Base-by-base conservation (phyloP, 164 flowering plant species). In the Brasenia schreberi region DNA sequence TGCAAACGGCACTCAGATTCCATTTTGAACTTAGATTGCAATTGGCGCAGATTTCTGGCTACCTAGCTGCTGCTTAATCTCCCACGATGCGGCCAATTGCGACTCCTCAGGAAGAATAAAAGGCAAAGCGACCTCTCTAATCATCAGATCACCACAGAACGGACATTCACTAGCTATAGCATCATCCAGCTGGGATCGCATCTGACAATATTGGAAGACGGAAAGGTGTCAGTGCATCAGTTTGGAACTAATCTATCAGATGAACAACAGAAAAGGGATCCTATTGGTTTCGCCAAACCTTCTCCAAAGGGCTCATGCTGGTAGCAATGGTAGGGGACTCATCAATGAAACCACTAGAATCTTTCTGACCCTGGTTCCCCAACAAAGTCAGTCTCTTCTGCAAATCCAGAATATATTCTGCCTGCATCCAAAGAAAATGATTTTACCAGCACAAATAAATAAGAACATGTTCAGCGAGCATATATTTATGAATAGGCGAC, bases 111-210 rank as follows among this genome's bases (percentile, higher is more conserved):
- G 85, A 6, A 74, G 78, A 59, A 92, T 73, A 65, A 95, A 95
- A 43, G 94, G 92, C 79, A 84, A 68, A 5, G 97, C 85, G 59
- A 95, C 92, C 80, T 95, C 97, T 11, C 82, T 78, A 69, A 95
- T 87, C 96, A 95, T 95, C 72, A 95, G 73, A 59, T 92, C 99
- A 19, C 99, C 99, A 71, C 99, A 95, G 70, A 84, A 95, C 11
- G 99, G 99, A 77, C 99, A 95, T 71, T 95, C 99, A 63, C 97
- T 82, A 42, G 99, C 99, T 67, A 95, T 80, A 58, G 96, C 97
- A 79, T 95, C 99, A 74, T 95, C 99, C 76, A 95, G 72, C 71
- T 85, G 94, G 43, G 90, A 88, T 16, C 97, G 95, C 7, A 92
- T 83, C 99, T 78, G 62, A 43, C 19, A 71, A 69, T 45, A 59